Evolutionary conservation across 1,284 basidiomycete species (phyloP).

Genomic region (Rhodotorula sp.): DNA sequence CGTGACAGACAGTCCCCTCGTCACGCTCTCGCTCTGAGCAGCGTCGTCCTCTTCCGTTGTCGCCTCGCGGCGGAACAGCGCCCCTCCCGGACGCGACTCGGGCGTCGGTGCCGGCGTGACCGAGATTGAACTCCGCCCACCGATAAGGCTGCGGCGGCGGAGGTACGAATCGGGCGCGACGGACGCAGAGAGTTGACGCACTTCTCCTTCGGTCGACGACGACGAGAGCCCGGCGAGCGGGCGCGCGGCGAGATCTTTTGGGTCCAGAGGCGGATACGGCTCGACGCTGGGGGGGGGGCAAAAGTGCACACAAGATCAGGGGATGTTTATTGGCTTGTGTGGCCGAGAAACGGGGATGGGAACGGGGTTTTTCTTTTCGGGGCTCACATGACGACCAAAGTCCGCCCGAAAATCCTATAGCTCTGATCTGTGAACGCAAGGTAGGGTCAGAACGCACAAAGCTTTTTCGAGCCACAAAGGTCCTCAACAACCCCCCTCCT

Average conservation of each 20-base stretch:
- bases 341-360: no score
- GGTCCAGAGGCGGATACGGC: conserved; percentile 32
- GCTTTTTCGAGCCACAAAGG: background rate
- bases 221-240: background rate
- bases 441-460: fast-evolving
- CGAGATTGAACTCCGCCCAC: conserved; percentile 7
- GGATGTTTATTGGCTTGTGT: no score
- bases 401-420: conserved; percentile 34
- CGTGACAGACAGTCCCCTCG: background rate
- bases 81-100: background rate
- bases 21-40: conserved; percentile 5
- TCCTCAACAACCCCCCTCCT: background rate
- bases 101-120: conserved; percentile 8
- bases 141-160: background rate
- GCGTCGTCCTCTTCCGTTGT: background rate
- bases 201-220: conserved; percentile 4
- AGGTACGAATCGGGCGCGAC: conserved; percentile 25
- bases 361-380: no score
- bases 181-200: conserved; percentile 27
- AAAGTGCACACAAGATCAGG: no score
- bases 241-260: conserved; percentile 5
- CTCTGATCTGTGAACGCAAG: conserved; percentile 24
- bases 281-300: conserved; percentile 41
- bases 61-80: conserved; percentile 19
- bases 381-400: conserved; percentile 39